Evolutionary conservation across 768 basidiomycete species (phyloP), one percentile per base, ranked within the genome.

Genomic region (Sporobolomyces phaffii): DNA sequence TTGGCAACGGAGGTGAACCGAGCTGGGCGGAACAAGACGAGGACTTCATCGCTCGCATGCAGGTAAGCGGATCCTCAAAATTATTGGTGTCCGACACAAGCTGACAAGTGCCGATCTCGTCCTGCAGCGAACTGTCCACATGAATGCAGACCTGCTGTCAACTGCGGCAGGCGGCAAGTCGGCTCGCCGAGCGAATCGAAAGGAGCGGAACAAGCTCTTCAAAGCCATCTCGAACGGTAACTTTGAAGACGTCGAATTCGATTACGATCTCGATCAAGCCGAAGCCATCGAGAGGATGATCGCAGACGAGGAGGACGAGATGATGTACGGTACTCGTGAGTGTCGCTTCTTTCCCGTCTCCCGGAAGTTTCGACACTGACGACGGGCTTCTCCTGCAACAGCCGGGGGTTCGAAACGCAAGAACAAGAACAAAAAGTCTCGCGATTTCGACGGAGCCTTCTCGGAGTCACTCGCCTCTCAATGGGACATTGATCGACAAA

Each of bases 401-500:
- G 54, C 18, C 18, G n/a, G 28, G 62, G 10, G 51, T n/a, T 44
- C 66, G 40, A 71, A 58, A 15, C 56, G 56, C 28, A 58, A 71
- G 59, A 61, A 64, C 73, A 84, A 86, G 73, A 73, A 74, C 52
- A 77, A 80, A 63, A 77, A 80, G 62, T 82, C 77, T 47, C 60
- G 60, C 31, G 31, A 58, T 11, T 66, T 60, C 31, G 22, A 80
- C 66, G 78, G 61, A 40, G 60, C 80, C 50, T 72, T 88, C 15
- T 84, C 88, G 0, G 73, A 79, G 2, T 82, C 85, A 9, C 81
- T 96, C 11, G 81, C 80, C 58, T 82, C 78, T 0, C 86, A 85
- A 64, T 96, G 91, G 91, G 83, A 84, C 49, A 82, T 83, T 51
- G 93, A 97, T 75, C 89, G 91, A 2, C 78, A 80, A 57, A 87